Base-by-base conservation (phyloP, 495 filamentous ascomycete species). In the Penicillium pancosmium region DNA sequence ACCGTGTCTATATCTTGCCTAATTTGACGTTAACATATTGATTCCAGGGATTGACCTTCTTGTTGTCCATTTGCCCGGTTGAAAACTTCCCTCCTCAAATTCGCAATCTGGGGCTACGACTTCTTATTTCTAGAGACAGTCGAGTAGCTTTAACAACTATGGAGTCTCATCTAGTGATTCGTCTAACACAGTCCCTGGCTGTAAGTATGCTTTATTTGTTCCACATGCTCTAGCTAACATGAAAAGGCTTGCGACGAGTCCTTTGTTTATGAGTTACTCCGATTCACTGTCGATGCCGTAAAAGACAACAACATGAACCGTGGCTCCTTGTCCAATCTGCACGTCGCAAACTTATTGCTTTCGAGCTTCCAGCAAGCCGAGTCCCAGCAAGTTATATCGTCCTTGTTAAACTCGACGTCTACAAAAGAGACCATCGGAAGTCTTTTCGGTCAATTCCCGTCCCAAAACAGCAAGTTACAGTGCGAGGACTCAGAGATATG, bases 1-100 rank as follows among this genome's bases (percentile, higher is more conserved):
- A n/a, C 16, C 16, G 6, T 23, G 41, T 48, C 5, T 35, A 27
- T 46, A 23, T n/a, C 13, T 51, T 50, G 25, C 47, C 36, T 40
- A 5, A 13, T 12, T 21, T 35, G n/a, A 11, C 8, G 49, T 38
- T 25, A 54, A 18, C 23, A 55, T 33, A 57, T 31, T 52, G 9
- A 23, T 43, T 6, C 44, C 55, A 81, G 78, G 79, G 74, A 7
- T 27, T 74, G n/a, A 61, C 67, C 4, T 76, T 78, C 49, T 50
- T 82, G 35, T 58, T 69, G 7, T 66, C 65, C 21, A 63, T 80
- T 40, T 60, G 68, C 18, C 63, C 70, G 5, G 33, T 56, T 19
- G 41, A 60, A 5, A 13, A 63, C 5, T 31, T 75, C 10, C 66
- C 75, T 7, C 41, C 52, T 25, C 62, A 70, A 11, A 64, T 79